These are phyloP conservation scores for Pyrenophora seminiperda DNA, from an alignment of 2,329 filamentous ascomycete species.

Conservation along the genomic window DNA sequence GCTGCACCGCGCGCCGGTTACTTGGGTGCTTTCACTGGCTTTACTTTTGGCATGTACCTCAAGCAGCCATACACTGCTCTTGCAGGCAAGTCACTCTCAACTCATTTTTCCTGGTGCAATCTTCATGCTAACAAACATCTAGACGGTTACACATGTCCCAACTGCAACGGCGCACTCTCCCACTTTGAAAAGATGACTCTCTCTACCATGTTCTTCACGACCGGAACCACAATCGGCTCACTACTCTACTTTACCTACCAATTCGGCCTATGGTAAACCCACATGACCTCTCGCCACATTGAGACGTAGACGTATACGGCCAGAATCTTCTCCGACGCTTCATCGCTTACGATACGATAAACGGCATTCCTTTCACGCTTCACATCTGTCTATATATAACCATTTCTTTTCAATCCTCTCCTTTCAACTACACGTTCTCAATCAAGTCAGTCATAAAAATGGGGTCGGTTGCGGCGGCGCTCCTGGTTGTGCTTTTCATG, in stretches of 20 bases:
- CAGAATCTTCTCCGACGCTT: background rate
- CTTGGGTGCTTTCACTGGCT: constrained; percentile 57
- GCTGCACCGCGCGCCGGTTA: constrained; percentile 61
- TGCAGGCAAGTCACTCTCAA: constrained; percentile 48
- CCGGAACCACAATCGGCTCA: constrained; percentile 61
- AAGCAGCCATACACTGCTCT: constrained; percentile 59
- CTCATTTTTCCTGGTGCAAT: background rate
- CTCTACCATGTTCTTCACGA: constrained; percentile 61
- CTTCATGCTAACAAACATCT: constrained; percentile 11
- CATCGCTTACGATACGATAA: constrained; percentile 17
- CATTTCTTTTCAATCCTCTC: constrained; percentile 4
- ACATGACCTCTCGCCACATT: background rate
- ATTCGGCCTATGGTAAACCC: constrained; percentile 49
- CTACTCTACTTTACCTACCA: constrained; percentile 60
- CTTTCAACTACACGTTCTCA: background rate
- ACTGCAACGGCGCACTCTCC: constrained; percentile 60
- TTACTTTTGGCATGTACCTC: constrained; percentile 67
- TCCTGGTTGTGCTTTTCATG: background rate
- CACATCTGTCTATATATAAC: constrained; percentile 29
- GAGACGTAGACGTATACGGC: background rate
- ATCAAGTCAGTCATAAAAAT: constrained; percentile 20
- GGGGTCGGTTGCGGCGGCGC: constrained; percentile 9
- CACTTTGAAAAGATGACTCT: constrained; percentile 61
- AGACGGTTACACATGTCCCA: constrained; percentile 61
- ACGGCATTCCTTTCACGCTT: constrained; percentile 30